phyloP scores from a whole-genome alignment of 768 basidiomycete species.

The Rossbeevera mucosa region DNA sequence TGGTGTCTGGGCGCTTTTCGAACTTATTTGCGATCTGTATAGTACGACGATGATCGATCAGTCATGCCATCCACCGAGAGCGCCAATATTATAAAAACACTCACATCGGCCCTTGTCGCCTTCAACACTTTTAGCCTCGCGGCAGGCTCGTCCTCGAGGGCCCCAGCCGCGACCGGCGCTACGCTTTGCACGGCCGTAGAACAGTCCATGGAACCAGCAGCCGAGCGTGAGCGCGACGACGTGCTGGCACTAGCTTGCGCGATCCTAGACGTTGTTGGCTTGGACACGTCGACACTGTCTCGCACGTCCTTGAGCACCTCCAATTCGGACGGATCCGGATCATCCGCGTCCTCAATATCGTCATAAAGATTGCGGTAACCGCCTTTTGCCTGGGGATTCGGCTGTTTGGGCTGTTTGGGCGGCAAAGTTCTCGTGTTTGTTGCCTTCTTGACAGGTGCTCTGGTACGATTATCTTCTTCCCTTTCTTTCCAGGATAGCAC shows the following conservation, averaged over 20 bases:
- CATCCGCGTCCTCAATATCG: constrained; percentile 27
- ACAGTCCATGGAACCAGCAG: neutral
- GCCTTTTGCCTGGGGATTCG: neutral
- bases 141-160: constrained; percentile 11
- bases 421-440: neutral
- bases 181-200: neutral
- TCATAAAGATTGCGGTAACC: constrained; percentile 23
- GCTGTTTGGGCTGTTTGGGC: constrained; percentile 21
- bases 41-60: neutral
- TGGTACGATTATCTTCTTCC: constrained; percentile 6
- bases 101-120: constrained; percentile 18
- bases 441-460: constrained; percentile 8
- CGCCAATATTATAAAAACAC: neutral
- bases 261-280: constrained; percentile 5
- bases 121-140: constrained; percentile 14
- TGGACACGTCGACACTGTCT: neutral
- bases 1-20: neutral
- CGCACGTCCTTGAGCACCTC: constrained; percentile 13
- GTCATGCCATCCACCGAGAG: neutral
- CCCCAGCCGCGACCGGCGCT: neutral
- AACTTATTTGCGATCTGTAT: constrained; percentile 17
- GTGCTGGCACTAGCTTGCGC: constrained; percentile 6
- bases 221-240: constrained; percentile 2
- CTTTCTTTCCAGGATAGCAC: constrained; percentile 27
- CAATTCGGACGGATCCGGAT: constrained; percentile 14